phyloP scores from a whole-genome alignment of 1,284 basidiomycete species.

The Caloboletus inedulis region DNA sequence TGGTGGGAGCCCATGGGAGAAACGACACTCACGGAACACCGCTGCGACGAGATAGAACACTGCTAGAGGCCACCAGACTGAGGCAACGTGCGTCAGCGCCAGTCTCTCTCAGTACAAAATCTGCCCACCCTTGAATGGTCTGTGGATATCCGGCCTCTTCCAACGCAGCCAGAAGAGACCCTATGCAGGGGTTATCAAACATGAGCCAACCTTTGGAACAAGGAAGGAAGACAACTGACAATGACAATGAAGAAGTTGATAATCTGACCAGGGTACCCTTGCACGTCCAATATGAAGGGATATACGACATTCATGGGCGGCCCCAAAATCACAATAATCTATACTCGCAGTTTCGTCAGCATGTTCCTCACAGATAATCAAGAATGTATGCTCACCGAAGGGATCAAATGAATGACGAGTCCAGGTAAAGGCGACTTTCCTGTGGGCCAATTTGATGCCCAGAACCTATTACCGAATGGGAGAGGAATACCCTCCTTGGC shows the following conservation, averaged over 20 bases:
- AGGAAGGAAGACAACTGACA: slow-evolving; percentile 27
- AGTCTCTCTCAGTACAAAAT: background rate
- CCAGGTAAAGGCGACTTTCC: slow-evolving; percentile 40
- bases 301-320: slow-evolving; percentile 47
- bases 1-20: background rate
- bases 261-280: slow-evolving; percentile 56
- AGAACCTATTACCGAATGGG: slow-evolving; percentile 38
- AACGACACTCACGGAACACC: slow-evolving; percentile 42
- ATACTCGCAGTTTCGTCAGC: background rate
- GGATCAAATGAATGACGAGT: slow-evolving; percentile 36
- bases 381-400: slow-evolving; percentile 22
- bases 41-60: slow-evolving; percentile 54
- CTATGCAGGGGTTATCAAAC: slow-evolving; percentile 22
- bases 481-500: slow-evolving; percentile 43
- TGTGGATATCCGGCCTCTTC: slow-evolving; percentile 42
- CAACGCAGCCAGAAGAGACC: slow-evolving; percentile 59
- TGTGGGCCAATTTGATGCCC: slow-evolving; percentile 41
- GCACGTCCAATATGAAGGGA: slow-evolving; percentile 54
- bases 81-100: background rate
- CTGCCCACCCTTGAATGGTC: slow-evolving; percentile 55
- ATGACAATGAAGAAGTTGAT: slow-evolving; percentile 55
- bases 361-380: background rate
- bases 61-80: slow-evolving; percentile 57
- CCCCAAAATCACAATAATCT: slow-evolving; percentile 50
- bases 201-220: background rate